Base-by-base conservation (phyloP, 768 basidiomycete species). In the Podaxis carcinomalis region DNA sequence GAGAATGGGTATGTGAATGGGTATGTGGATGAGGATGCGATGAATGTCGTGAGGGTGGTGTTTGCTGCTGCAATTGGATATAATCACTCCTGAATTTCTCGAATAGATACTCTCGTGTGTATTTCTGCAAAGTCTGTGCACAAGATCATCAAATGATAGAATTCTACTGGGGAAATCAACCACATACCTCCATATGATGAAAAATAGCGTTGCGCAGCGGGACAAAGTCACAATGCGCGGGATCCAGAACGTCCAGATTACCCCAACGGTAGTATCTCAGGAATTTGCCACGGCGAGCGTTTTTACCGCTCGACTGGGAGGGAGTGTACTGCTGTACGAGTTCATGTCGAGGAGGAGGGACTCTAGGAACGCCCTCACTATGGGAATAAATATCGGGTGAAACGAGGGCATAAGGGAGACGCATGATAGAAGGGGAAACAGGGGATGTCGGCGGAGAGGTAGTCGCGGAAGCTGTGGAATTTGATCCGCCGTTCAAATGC, bases 351-450 rank as follows among this genome's bases (percentile, higher is more conserved):
- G 87, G 81, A 21, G 76, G 79, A 27, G 80, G 72, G 27, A 77
- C 73, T 61, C 86, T 79, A 44, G 80, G 72, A 56, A 92, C 86
- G 9, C 91, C 91, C 68, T 92, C 91, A 71, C 88, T 90, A 74
- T 92, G 90, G 54, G 89, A 89, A 74, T 91, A 93, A 59, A 83
- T 79, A 74, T 93, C 92, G 19, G 92, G 92, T 6, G 92, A 88
- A 68, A 92, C 85, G 70, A 93, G 82, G 14, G 92, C 89, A 74
- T 90, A 92, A n/a, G 91, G 91, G 56, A 92, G 80, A 59, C 87
- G 84, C 67, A 87, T 71, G 62, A 84, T 77, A 51, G 85, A 78
- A 60, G 86, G 78, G 46, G 83, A 72, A 63, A 82, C 80, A 55
- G 89, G 88, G 25, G 89, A 88, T 54, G 83, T 82, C 49, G 89